These are phyloP conservation scores for Raffaelea ambrosiae DNA, from an alignment of 2,329 filamentous ascomycete species.

Conservation along the genomic window DNA sequence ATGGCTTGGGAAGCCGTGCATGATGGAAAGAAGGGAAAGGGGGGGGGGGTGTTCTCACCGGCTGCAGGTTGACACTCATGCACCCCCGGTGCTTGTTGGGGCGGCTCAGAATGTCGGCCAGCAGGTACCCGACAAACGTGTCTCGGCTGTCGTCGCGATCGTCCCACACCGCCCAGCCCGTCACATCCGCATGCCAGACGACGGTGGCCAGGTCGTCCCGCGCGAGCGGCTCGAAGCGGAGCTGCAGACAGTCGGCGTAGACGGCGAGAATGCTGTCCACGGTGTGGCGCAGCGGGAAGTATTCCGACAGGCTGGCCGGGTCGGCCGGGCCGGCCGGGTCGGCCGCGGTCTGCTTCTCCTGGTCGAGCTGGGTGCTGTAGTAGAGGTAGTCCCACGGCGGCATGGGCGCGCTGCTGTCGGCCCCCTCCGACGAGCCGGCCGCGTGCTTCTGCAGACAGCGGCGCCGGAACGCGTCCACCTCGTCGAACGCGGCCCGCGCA, in stretches of 20 bases:
- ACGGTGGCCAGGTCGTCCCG: neutral
- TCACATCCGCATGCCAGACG: neutral
- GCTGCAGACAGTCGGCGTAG: neutral
- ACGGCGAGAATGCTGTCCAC: neutral
- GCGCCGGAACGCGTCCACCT: neutral
- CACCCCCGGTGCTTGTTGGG: neutral
- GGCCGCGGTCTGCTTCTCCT: no score
- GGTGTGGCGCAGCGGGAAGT: neutral
- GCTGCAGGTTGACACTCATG: neutral
- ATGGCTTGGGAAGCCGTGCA: no score
- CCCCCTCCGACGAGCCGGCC: neutral
- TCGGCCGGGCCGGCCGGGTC: neutral
- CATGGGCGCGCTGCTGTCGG: neutral
- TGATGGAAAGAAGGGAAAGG: no score
- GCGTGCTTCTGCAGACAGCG: neutral
- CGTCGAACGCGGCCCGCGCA: neutral
- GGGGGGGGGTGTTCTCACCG: no score
- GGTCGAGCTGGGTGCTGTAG: neutral
- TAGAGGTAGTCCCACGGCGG: neutral
- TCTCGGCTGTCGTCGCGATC: neutral
- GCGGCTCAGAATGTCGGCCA: neutral
- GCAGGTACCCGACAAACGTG: neutral
- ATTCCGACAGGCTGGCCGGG: neutral
- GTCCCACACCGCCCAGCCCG: neutral
- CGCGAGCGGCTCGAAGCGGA: neutral